phyloP scores from a whole-genome alignment of 202 grass and related monocot genomes.

The Zizania palustris region DNA sequence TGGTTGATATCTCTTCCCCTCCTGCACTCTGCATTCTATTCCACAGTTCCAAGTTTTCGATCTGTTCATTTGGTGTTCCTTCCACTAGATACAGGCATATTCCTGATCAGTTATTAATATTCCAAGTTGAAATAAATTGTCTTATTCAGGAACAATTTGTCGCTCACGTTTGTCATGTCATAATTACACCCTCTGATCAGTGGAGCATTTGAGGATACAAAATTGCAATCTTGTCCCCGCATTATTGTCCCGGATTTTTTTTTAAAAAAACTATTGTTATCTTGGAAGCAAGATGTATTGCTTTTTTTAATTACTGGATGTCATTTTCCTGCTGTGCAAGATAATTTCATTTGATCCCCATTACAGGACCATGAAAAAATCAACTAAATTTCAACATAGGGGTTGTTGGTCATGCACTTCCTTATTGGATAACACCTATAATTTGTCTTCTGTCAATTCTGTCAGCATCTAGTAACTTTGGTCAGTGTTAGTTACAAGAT shows the following conservation, averaged over 20 bases:
- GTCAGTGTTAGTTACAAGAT: background rate
- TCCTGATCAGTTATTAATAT: background rate
- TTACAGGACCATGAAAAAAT: background rate
- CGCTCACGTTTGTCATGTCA: slow-evolving; percentile 31
- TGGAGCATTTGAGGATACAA: slow-evolving; percentile 30
- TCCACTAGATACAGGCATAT: background rate
- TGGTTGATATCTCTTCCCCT: background rate
- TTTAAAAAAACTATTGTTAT: slow-evolving; percentile 8
- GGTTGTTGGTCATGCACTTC: slow-evolving; percentile 25
- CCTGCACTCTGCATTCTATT: slow-evolving; percentile 14
- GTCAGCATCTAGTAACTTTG: slow-evolving; percentile 21
- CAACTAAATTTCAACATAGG: slow-evolving; percentile 35
- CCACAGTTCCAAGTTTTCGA: slow-evolving; percentile 11
- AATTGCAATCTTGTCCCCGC: slow-evolving; percentile 34
- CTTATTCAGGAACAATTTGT: slow-evolving; percentile 26
- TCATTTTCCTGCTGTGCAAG: slow-evolving; percentile 33
- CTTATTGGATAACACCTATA: slow-evolving; percentile 11
- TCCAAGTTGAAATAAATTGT: slow-evolving; percentile 17
- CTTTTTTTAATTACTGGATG: slow-evolving; percentile 35
- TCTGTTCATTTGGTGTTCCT: slow-evolving; percentile 26
- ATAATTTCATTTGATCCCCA: slow-evolving; percentile 18
- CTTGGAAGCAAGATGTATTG: background rate
- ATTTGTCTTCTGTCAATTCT: slow-evolving; percentile 16
- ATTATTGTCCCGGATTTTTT: slow-evolving; percentile 35
- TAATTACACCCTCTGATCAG: slow-evolving; percentile 28